A percentile compares a stretch with the other conserved stretches of the same genome.
Evolutionary conservation across 2,329 filamentous ascomycete species (phyloP).

Genomic region (Xylariaceae sp.): DNA sequence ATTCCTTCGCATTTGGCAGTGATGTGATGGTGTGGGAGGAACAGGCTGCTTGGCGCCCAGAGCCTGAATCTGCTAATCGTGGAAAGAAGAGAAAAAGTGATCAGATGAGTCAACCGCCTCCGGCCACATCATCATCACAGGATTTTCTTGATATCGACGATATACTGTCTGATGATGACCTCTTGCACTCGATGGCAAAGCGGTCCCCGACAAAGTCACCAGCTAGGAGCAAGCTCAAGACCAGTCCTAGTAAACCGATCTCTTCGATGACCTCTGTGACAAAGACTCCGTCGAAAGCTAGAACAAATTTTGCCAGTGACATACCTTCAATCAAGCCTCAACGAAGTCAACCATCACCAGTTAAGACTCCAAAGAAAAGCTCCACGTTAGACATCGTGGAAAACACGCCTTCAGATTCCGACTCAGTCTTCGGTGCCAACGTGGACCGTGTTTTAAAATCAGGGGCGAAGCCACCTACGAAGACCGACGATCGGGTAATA

Average conservation of each 20-base stretch:
- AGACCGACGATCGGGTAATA: constrained; percentile 39
- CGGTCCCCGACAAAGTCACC: constrained; percentile 37
- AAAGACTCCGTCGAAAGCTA: constrained; percentile 13
- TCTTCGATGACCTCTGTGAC: constrained; percentile 13
- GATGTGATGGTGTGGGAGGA: constrained; percentile 40
- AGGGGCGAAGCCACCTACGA: constrained; percentile 21
- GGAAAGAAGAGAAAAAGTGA: constrained; percentile 50
- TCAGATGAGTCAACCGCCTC: constrained; percentile 37
- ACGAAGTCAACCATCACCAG: constrained; percentile 24
- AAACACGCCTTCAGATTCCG: background rate
- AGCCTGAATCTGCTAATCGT: constrained; percentile 34
- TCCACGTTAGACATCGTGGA: constrained; percentile 11
- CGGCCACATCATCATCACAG: constrained; percentile 29
- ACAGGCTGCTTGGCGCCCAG: constrained; percentile 37
- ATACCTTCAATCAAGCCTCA: constrained; percentile 12
- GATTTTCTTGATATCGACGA: constrained; percentile 53
- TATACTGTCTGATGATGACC: constrained; percentile 32
- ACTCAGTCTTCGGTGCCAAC: no score
- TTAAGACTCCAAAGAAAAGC: constrained; percentile 23
- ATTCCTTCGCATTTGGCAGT: constrained; percentile 27
- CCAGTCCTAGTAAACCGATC: constrained; percentile 17
- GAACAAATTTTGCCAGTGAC: constrained; percentile 9
- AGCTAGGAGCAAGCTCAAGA: constrained; percentile 28
- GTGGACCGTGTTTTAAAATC: constrained; percentile 8
- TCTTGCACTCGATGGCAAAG: constrained; percentile 29